Conservation (phyloP, 2,329 filamentous ascomycete species). For the Emmonsiellopsis sp. region DNA sequence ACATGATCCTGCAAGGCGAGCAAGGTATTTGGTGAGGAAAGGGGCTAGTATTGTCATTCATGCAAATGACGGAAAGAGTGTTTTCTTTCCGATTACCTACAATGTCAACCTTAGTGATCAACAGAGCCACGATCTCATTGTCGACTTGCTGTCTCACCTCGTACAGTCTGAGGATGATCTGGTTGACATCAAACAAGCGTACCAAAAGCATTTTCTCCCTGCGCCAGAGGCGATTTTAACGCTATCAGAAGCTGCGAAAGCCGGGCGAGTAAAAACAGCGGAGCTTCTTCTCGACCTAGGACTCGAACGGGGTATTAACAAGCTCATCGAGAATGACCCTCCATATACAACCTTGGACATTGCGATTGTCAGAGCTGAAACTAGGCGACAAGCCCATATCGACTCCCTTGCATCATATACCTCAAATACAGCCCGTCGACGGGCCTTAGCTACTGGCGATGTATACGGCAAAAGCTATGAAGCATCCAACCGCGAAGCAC, state of each 20-base stretch:
- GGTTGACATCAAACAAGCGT: conserved; percentile 7
- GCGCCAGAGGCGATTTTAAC: conserved; percentile 7
- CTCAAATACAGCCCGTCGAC: conserved; percentile 7
- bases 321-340: conserved; percentile 4
- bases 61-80: conserved; percentile 12
- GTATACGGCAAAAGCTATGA: conserved; percentile 14
- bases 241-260: conserved; percentile 12
- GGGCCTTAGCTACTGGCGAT: conserved; percentile 11
- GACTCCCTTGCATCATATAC: conserved; percentile 13
- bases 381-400: conserved; percentile 15
- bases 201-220: conserved; percentile 13
- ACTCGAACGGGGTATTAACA: conserved; percentile 12
- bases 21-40: conserved; percentile 14
- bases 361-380: conserved; percentile 13
- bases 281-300: conserved; percentile 16
- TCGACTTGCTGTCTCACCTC: conserved; percentile 12
- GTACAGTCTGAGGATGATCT: conserved; percentile 1
- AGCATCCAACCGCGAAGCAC: neutral
- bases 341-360: conserved; percentile 14
- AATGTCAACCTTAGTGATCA: conserved; percentile 16
- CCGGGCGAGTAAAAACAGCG: conserved; percentile 12
- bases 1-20: conserved; percentile 13
- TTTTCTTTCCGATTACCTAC: conserved; percentile 16
- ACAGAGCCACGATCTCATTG: conserved; percentile 15
- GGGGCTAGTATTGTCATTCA: conserved; percentile 13